Base-by-base conservation (phyloP, 2,329 filamentous ascomycete species). In the Taxawa tesnikishii region DNA sequence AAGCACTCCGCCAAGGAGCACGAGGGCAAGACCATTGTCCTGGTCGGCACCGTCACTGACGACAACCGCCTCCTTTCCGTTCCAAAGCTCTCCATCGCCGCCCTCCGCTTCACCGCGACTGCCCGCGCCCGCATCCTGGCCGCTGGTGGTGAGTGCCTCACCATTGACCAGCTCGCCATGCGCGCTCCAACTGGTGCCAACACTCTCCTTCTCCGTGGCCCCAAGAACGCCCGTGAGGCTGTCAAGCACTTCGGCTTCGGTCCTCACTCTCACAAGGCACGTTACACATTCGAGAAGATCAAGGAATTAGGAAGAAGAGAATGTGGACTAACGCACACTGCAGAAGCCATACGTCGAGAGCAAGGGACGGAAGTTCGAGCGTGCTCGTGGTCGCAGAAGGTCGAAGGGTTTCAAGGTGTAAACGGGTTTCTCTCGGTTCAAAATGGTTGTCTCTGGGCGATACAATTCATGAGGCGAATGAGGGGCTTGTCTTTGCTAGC, bases 331-430 rank as follows among this genome's bases (percentile, higher is more conserved):
- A 47, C 38, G 39, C 37, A 25, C 31, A 31, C 25, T 54, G 40
- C 48, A 90, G 88, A 96, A 94, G 77, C 88, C 88, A 51, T 83
- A 93, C 54, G 75, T 98, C 58, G 75, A 84, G 68, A 93, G 84
- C 74, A 98, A 98, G 83, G 92, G 92, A 59, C 82, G 90, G 70
- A 98, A 98, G 76, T 98, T 98, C 74, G 92, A 98, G 80, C 76
- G 78, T 58, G 90, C 87, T 58, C 87, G 90, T 90, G 92, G 90
- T 68, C 87, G 90, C 70, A 92, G 90, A 80, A 75, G 85, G 64
- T 96, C 87, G 56, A 78, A 83, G 59, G 90, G 92, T 76, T 98
- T 98, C 87, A 98, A 98, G 85, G 90, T 98, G 63, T 98, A 94
- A 83, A 62, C 31, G 40, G 34, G 27, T 31, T 31, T 32, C 21